Evolutionary conservation across 176 grass and related monocot genomes (phyloP).

Genomic region (Chloris gayana): DNA sequence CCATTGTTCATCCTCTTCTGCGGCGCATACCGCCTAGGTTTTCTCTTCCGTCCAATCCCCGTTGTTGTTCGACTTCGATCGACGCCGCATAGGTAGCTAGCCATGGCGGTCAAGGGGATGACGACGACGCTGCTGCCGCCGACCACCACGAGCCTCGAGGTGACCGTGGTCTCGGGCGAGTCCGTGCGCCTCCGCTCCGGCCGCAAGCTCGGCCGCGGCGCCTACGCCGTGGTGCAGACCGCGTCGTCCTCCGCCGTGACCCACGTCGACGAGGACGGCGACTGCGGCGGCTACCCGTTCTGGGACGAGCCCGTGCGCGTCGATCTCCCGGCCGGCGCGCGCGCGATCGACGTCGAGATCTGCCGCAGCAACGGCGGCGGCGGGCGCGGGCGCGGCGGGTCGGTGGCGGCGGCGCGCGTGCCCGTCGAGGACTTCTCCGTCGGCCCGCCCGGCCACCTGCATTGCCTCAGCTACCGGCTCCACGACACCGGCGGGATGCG

Average conservation of each 20-base stretch:
- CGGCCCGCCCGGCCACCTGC: conserved; percentile 58
- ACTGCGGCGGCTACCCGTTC: conserved; percentile 53
- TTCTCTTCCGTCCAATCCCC: background rate
- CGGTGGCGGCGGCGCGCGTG: conserved; percentile 46
- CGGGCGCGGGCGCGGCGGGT: background rate
- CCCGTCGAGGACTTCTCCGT: conserved; percentile 56
- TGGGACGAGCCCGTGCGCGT: conserved; percentile 53
- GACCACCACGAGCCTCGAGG: conserved; percentile 35
- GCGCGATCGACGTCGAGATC: conserved; percentile 46
- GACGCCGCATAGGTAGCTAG: background rate
- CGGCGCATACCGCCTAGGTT: background rate
- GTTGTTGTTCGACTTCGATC: background rate
- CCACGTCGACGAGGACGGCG: conserved; percentile 10
- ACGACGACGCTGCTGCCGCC: background rate
- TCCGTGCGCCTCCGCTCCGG: conserved; percentile 20
- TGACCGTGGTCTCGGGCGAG: conserved; percentile 55
- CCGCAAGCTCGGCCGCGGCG: conserved; percentile 9
- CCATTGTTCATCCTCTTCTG: no score
- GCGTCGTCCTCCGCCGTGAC: conserved; percentile 17
- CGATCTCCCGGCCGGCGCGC: background rate
- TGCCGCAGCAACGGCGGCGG: conserved; percentile 1
- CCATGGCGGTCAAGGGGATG: background rate
- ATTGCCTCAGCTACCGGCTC: conserved; percentile 71
- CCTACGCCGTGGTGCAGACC: conserved; percentile 35
- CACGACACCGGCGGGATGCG: background rate